These are phyloP conservation scores for Ceratocystis eucalypticola DNA, from an alignment of 2,329 filamentous ascomycete genomes.

Conservation along the genomic window DNA sequence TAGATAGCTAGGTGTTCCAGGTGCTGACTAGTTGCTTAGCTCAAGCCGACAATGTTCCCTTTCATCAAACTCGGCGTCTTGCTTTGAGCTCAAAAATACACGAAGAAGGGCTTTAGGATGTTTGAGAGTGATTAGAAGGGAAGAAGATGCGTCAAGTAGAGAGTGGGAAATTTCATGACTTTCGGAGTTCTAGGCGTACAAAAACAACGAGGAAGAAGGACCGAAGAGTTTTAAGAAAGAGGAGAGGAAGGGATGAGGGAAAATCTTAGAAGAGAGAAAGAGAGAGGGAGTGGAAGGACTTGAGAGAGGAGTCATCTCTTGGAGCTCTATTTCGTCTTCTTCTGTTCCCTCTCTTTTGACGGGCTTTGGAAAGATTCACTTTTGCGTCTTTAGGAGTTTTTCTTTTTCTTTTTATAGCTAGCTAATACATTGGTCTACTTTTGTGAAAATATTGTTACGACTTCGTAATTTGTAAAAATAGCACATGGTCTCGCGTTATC, in stretches of 20 bases:
- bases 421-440: no score
- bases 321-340: no score
- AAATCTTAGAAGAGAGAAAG: background rate
- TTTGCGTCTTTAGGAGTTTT: no score
- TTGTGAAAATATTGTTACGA: no score
- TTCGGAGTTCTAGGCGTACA: constrained; percentile 11
- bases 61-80: no score
- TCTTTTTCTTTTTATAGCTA: no score
- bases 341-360: no score
- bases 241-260: background rate
- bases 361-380: no score
- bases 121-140: background rate
- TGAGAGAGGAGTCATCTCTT: background rate
- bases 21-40: background rate
- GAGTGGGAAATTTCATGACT: background rate
- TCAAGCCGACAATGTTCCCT: no score
- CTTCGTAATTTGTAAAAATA: no score
- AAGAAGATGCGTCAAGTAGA: background rate
- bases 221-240: background rate
- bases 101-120: background rate
- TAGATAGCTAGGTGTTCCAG: background rate
- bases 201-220: background rate
- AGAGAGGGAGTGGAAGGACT: background rate
- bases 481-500: no score
- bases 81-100: no score